Evolutionary conservation across 2,329 filamentous ascomycete species (phyloP).

Genomic region (Grosmannia huntii): DNA sequence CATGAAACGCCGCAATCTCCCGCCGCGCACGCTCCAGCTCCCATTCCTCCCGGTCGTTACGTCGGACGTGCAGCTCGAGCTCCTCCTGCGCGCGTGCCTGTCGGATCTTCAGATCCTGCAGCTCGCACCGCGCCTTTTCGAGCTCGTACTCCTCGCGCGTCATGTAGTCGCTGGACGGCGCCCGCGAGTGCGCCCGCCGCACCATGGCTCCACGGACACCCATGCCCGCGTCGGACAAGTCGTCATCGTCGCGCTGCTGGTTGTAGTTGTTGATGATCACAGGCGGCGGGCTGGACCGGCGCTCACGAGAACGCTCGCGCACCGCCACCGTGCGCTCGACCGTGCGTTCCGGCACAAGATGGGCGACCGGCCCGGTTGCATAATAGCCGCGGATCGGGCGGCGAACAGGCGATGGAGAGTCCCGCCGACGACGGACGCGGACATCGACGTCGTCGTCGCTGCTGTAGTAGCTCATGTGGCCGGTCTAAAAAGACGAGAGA

Average conservation of each 20-base stretch:
- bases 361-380: slow-evolving; percentile 24
- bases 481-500: not conserved
- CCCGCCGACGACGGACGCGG: slow-evolving; percentile 28
- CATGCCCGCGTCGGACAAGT: slow-evolving; percentile 17
- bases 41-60: slow-evolving; percentile 33
- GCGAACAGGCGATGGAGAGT: slow-evolving; percentile 19
- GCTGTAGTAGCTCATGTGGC: slow-evolving; percentile 24
- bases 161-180: slow-evolving; percentile 19
- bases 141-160: slow-evolving; percentile 28
- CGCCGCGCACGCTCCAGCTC: slow-evolving; percentile 23
- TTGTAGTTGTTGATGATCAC: slow-evolving; percentile 46
- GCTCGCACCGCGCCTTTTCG: slow-evolving; percentile 25
- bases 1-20: slow-evolving; percentile 27
- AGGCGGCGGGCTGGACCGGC: slow-evolving; percentile 31
- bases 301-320: slow-evolving; percentile 32
- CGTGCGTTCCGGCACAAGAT: slow-evolving; percentile 27
- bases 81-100: slow-evolving; percentile 28
- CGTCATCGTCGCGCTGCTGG: slow-evolving; percentile 27
- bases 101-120: slow-evolving; percentile 31
- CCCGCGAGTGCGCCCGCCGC: slow-evolving; percentile 16
- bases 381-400: slow-evolving; percentile 26
- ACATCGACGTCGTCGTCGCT: slow-evolving; percentile 43
- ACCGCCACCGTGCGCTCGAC: slow-evolving; percentile 28
- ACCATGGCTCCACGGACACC: slow-evolving; percentile 10
- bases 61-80: slow-evolving; percentile 34